A percentile compares a stretch with the other conserved stretches of the same genome.
These are phyloP conservation scores for Dryas drummondii DNA, from an alignment of 306 rosid species.

Conservation along the genomic window DNA sequence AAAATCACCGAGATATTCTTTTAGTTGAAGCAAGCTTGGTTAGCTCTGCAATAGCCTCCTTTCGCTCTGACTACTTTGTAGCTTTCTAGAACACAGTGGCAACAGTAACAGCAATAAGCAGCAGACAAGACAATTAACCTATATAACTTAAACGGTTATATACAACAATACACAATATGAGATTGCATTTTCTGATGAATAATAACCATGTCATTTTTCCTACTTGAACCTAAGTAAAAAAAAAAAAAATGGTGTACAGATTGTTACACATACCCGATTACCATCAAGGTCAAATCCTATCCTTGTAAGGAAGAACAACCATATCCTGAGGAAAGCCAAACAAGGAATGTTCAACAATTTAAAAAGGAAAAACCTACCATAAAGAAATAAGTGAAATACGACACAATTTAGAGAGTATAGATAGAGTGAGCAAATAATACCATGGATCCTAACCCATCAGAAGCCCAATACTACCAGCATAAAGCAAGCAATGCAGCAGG, in stretches of 20 bases:
- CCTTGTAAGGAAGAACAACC: slow-evolving; percentile 99
- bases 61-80: slow-evolving; percentile 94
- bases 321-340: slow-evolving; percentile 62
- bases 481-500: too few species aligned
- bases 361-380: too few species aligned
- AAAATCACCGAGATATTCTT: slow-evolving; percentile 93
- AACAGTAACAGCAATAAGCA: neutral
- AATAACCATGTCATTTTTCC: too few species aligned
- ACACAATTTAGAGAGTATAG: too few species aligned
- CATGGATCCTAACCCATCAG: too few species aligned
- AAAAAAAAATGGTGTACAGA: slow-evolving; percentile 9
- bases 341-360: neutral
- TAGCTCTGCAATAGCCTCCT: slow-evolving; percentile 93
- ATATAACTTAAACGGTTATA: neutral
- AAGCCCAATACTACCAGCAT: too few species aligned
- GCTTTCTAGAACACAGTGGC: slow-evolving; percentile 63
- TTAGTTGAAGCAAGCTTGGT: slow-evolving; percentile 92
- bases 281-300: slow-evolving; percentile 97
- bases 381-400: too few species aligned
- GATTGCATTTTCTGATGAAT: slow-evolving; percentile 14
- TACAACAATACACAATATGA: neutral
- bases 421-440: too few species aligned
- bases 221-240: slow-evolving; percentile 1
- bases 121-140: neutral
- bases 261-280: slow-evolving; percentile 66